Evolutionary conservation across 192 early-diverging fungal genomes (phyloP).

Genomic region (Backusella morwellensis): DNA sequence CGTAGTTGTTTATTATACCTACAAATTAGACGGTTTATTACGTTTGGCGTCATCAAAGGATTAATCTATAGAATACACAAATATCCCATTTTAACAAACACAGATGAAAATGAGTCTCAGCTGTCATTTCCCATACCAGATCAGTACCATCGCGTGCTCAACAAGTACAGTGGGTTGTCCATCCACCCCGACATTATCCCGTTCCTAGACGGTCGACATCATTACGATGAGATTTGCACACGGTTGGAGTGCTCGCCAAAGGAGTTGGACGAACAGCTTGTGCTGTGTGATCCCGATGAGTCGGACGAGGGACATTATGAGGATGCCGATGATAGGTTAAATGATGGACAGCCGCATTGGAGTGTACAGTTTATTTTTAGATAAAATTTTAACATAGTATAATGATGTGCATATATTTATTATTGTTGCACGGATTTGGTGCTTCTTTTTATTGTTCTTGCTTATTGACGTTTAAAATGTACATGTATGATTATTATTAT

Average conservation of each 20-base stretch:
- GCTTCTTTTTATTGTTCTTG: no score
- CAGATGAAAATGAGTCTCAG: not conserved
- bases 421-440: not conserved
- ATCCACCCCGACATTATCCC: conserved; percentile 36
- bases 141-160: conserved; percentile 15
- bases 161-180: conserved; percentile 16
- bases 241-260: conserved; percentile 53
- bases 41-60: conserved; percentile 86
- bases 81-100: conserved; percentile 67
- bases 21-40: conserved; percentile 72
- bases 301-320: not conserved
- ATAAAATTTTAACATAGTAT: not conserved
- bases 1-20: no score
- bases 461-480: not conserved
- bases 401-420: not conserved
- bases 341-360: not conserved
- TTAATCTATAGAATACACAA: conserved; percentile 88
- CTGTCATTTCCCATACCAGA: not conserved
- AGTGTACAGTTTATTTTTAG: conserved; percentile 13
- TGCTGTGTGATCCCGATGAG: not conserved
- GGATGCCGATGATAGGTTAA: conserved; percentile 7
- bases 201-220: conserved; percentile 62
- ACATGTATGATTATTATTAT: not conserved
- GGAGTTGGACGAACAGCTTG: conserved; percentile 55
- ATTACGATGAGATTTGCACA: conserved; percentile 79